Evolutionary conservation across 192 early-diverging fungal genomes (phyloP).

Genomic region (Podila horticola): DNA sequence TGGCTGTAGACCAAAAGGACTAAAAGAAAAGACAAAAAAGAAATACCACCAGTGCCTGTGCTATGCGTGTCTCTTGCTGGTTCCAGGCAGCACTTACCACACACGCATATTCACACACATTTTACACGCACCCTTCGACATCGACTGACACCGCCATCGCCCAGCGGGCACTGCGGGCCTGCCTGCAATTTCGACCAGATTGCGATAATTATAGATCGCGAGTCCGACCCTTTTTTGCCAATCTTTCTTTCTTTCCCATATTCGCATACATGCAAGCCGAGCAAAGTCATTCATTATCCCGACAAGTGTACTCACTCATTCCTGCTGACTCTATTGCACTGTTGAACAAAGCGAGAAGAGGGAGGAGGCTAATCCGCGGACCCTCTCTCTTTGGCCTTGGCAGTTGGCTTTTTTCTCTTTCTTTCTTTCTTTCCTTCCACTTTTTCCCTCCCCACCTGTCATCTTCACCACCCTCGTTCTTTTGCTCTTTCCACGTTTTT

Average conservation of each 20-base stretch:
- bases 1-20: too few species aligned
- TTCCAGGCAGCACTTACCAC: too few species aligned
- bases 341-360: too few species aligned
- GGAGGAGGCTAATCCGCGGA: not conserved
- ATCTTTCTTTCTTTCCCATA: not conserved
- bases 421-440: not conserved
- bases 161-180: not conserved
- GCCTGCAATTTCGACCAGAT: not conserved
- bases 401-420: not conserved
- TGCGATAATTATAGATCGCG: conserved; percentile 7
- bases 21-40: too few species aligned
- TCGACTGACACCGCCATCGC: too few species aligned
- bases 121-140: too few species aligned
- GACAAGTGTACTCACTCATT: too few species aligned
- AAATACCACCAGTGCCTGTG: too few species aligned
- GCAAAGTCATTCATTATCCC: too few species aligned
- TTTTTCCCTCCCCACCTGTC: not conserved
- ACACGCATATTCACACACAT: too few species aligned
- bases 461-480: not conserved
- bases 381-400: not conserved
- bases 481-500: conserved; percentile 2
- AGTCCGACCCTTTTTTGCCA: conserved; percentile 8
- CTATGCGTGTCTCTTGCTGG: too few species aligned
- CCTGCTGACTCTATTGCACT: too few species aligned
- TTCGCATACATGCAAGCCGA: not conserved